A percentile compares a stretch with the other conserved stretches of the same genome.
These are phyloP conservation scores for Metschnikowia vanudenii DNA, from an alignment of 805 yeast species.

Conservation along the genomic window DNA sequence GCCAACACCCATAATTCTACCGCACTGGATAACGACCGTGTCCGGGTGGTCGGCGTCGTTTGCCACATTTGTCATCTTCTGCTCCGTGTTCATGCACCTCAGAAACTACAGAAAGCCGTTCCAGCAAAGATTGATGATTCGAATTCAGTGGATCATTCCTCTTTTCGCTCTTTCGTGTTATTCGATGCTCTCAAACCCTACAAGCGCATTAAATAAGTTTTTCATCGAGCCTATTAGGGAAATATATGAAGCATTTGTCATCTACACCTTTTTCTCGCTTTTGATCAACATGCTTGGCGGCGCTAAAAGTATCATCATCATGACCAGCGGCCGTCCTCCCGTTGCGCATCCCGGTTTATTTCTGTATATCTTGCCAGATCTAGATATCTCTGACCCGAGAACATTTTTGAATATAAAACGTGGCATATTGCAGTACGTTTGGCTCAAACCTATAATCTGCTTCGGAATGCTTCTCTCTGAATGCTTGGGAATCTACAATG, in stretches of 20 bases:
- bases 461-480: slow-evolving; percentile 49
- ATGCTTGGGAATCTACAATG: slow-evolving; percentile 48
- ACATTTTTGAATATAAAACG: slow-evolving; percentile 75
- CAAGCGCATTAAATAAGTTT: slow-evolving; percentile 39
- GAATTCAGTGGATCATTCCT: slow-evolving; percentile 83
- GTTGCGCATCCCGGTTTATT: slow-evolving; percentile 61
- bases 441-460: slow-evolving; percentile 88
- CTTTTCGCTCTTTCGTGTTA: slow-evolving; percentile 74
- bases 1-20: slow-evolving; percentile 12
- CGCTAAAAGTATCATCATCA: slow-evolving; percentile 76
- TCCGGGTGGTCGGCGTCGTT: slow-evolving; percentile 23
- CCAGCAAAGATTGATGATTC: slow-evolving; percentile 79
- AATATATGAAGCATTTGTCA: slow-evolving; percentile 92
- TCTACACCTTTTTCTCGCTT: slow-evolving; percentile 86
- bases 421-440: slow-evolving; percentile 89
- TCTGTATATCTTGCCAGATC: slow-evolving; percentile 47
- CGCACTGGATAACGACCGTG: slow-evolving; percentile 21
- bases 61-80: slow-evolving; percentile 25
- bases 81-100: slow-evolving; percentile 34
- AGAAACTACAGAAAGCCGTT: slow-evolving; percentile 81
- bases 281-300: slow-evolving; percentile 88
- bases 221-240: slow-evolving; percentile 76
- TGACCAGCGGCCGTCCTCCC: slow-evolving; percentile 70
- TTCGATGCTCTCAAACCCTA: slow-evolving; percentile 48
- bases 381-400: slow-evolving; percentile 85